Percentiles rank a stretch among this genome's conserved stretches.
phyloP scores from a whole-genome alignment of 495 filamentous ascomycete species.

The Lasiosphaeris hirsuta region DNA sequence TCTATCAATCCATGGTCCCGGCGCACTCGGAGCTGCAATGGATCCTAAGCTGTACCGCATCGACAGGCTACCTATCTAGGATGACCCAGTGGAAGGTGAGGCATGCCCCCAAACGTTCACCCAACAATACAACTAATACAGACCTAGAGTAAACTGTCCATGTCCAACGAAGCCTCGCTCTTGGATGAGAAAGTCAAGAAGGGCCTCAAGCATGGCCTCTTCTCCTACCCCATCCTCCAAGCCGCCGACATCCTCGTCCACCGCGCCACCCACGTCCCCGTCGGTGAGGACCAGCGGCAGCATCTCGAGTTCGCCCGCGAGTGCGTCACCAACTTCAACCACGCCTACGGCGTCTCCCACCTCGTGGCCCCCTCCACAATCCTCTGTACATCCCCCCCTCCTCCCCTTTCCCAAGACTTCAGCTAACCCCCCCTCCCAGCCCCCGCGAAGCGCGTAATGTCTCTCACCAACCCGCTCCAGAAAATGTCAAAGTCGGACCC shows the following conservation, averaged over 20 bases:
- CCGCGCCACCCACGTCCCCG: constrained; percentile 88
- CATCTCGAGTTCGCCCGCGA: constrained; percentile 90
- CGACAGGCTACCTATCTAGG: constrained; percentile 80
- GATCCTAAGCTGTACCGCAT: constrained; percentile 87
- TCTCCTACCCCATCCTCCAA: constrained; percentile 94
- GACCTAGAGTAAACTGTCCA: constrained; percentile 63
- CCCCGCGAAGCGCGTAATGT: constrained; percentile 83
- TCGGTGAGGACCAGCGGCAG: constrained; percentile 89
- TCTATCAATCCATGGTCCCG: constrained; percentile 75
- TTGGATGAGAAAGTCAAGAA: constrained; percentile 51
- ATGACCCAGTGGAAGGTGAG: constrained; percentile 98
- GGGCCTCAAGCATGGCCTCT: constrained; percentile 80
- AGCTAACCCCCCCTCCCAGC: constrained; percentile 2
- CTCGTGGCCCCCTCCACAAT: constrained; percentile 64
- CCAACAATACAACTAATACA: constrained; percentile 10
- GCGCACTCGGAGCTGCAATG: constrained; percentile 89
- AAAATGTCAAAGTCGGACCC: constrained; percentile 95
- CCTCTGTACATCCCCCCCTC: constrained; percentile 52
- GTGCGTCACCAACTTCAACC: constrained; percentile 80
- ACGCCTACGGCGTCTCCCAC: constrained; percentile 62
- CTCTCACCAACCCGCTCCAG: constrained; percentile 63
- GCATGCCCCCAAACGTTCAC: not conserved
- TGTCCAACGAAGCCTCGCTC: constrained; percentile 52
- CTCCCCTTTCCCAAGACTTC: constrained; percentile 1
- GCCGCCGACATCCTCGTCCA: constrained; percentile 93